These are phyloP conservation scores for Nitzschia sp. DNA, from an alignment of 108 stramenopile genomes.

Conservation along the genomic window DNA sequence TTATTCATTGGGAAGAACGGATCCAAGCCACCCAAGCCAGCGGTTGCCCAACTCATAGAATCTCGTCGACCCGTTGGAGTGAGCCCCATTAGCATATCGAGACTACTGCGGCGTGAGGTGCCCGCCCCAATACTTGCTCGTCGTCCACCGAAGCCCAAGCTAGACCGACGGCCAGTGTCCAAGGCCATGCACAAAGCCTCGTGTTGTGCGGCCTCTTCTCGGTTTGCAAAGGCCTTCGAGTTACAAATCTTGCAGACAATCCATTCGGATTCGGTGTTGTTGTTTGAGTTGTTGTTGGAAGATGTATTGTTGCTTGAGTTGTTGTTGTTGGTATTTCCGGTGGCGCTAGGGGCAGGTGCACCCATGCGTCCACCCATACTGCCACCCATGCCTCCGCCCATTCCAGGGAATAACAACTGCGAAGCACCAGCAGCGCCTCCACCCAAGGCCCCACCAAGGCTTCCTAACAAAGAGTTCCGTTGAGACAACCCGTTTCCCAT, in stretches of 20 bases:
- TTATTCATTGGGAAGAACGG: conserved; percentile 2
- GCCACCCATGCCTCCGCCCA: not conserved
- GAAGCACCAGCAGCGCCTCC: not conserved
- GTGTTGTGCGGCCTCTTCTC: conserved; percentile 38
- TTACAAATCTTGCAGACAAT: conserved; percentile 54
- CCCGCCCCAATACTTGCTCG: not conserved
- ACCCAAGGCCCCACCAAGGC: not conserved
- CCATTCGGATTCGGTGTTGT: conserved; percentile 16
- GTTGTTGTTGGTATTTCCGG: not conserved
- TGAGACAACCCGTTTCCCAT: not conserved
- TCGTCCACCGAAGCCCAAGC: not conserved
- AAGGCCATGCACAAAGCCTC: conserved; percentile 25
- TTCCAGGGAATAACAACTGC: too few relatives aligned
- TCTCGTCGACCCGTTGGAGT: conserved; percentile 3
- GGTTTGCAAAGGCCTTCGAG: conserved; percentile 49
- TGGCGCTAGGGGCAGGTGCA: not conserved
- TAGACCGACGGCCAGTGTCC: conserved; percentile 1
- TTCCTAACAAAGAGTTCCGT: conserved; percentile 30
- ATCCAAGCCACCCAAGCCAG: not conserved
- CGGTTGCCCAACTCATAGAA: conserved; percentile 6
- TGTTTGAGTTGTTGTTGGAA: not conserved
- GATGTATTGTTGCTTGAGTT: conserved; percentile 3
- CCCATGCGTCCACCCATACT: conserved; percentile 9
- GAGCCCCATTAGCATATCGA: conserved; percentile 25
- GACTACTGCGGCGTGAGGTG: conserved; percentile 19